Percentiles rank a stretch among this genome's conserved stretches.
These are phyloP conservation scores for Xanthoparmelia taractica DNA, from an alignment of 495 filamentous ascomycete species.

Conservation along the genomic window DNA sequence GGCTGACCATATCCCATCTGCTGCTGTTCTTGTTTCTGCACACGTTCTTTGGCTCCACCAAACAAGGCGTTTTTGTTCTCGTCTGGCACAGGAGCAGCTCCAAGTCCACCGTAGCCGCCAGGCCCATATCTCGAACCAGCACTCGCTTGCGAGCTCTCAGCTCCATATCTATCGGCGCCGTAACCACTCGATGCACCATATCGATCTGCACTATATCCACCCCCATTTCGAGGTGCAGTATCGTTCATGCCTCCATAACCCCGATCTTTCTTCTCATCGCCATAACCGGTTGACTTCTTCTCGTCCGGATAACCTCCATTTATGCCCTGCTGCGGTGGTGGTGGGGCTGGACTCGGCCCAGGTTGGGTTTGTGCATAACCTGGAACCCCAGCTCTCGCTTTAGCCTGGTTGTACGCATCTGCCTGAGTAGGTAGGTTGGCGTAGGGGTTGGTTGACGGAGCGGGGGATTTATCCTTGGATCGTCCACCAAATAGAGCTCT, in stretches of 20 bases:
- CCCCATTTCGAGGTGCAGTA: constrained; percentile 38
- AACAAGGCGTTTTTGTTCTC: constrained; percentile 57
- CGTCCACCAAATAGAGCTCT: constrained; percentile 51
- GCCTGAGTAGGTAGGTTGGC: constrained; percentile 49
- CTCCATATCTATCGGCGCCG: constrained; percentile 55
- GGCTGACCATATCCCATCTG: constrained; percentile 33
- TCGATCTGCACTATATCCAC: constrained; percentile 47
- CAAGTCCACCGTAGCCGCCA: constrained; percentile 70
- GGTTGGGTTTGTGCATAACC: constrained; percentile 18
- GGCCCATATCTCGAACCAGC: constrained; percentile 42
- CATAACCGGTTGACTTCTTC: constrained; percentile 40
- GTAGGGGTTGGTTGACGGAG: constrained; percentile 54
- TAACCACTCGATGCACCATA: constrained; percentile 60
- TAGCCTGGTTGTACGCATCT: constrained; percentile 59
- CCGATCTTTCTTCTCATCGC: constrained; percentile 52
- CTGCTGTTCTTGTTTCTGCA: constrained; percentile 36
- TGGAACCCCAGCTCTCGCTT: constrained; percentile 41
- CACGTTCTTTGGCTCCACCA: constrained; percentile 52
- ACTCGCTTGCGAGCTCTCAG: constrained; percentile 26
- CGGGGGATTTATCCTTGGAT: constrained; percentile 53
- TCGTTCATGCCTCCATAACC: constrained; percentile 61
- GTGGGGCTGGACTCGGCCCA: constrained; percentile 21
- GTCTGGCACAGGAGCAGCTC: constrained; percentile 45
- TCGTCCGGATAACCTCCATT: constrained; percentile 29
- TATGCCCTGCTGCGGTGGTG: constrained; percentile 9